Conservation (phyloP, 495 filamentous ascomycete genomes). For the Aspergillus biplanus region DNA sequence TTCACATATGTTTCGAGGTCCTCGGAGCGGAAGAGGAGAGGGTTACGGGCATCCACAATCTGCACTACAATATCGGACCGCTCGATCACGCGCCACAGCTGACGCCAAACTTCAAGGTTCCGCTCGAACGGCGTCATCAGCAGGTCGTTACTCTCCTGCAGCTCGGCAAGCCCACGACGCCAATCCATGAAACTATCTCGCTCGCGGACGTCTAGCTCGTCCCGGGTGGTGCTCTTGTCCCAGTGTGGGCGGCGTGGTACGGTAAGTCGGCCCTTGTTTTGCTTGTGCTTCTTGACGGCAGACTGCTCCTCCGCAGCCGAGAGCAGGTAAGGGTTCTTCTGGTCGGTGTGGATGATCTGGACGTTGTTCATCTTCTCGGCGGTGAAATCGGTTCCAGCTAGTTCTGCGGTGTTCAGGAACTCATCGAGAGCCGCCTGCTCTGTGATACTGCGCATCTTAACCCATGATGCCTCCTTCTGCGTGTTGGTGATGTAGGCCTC, state of each 20-base stretch:
- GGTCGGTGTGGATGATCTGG: constrained; percentile 95
- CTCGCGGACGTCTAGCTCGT: constrained; percentile 80
- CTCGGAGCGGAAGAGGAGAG: constrained; percentile 89
- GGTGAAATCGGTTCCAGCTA: constrained; percentile 97
- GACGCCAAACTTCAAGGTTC: constrained; percentile 97
- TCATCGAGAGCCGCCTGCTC: constrained; percentile 95
- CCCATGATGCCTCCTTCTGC: constrained; percentile 50
- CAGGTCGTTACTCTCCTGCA: constrained; percentile 90
- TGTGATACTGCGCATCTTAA: constrained; percentile 96
- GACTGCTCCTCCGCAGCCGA: constrained; percentile 83
- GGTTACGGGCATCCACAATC: constrained; percentile 97
- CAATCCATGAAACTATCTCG: constrained; percentile 82
- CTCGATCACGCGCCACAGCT: constrained; percentile 98
- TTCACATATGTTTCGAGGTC: constrained; percentile 94
- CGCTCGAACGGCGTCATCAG: constrained; percentile 98
- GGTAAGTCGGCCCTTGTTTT: constrained; percentile 76
- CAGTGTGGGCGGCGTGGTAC: constrained; percentile 90
- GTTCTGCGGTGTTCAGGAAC: constrained; percentile 82
- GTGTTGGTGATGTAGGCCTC: constrained; percentile 55
- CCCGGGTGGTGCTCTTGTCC: constrained; percentile 80
- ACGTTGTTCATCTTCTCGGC: constrained; percentile 98
- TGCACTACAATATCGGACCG: constrained; percentile 94
- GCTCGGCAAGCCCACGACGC: constrained; percentile 86
- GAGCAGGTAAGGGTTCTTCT: constrained; percentile 93
- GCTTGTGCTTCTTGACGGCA: constrained; percentile 76